These are phyloP conservation scores for Vigna mungo DNA, from an alignment of 306 rosid species.

Conservation along the genomic window DNA sequence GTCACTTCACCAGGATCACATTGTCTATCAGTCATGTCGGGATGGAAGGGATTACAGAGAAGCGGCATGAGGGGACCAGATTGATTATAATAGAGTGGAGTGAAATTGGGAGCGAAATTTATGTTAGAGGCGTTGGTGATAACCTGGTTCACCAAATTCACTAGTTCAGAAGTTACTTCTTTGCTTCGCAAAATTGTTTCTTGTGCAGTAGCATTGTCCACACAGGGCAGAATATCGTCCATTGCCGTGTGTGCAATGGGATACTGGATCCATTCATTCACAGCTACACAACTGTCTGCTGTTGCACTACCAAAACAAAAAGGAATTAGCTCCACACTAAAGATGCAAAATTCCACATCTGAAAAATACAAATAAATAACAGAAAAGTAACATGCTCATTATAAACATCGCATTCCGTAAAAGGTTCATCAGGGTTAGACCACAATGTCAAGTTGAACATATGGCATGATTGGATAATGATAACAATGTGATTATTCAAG, in stretches of 20 bases:
- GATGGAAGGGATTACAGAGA: conserved; percentile 77
- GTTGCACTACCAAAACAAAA: conserved; percentile 61
- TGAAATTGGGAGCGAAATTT: conserved; percentile 54
- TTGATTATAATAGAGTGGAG: conserved; percentile 73
- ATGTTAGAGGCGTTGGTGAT: conserved; percentile 62
- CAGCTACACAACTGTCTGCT: conserved; percentile 86
- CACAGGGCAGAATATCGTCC: conserved; percentile 86
- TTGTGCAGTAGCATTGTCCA: conserved; percentile 77
- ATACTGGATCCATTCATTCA: conserved; percentile 82
- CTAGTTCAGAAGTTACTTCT: conserved; percentile 72
- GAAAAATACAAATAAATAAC: not conserved
- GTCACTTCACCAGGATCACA: conserved; percentile 65
- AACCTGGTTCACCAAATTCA: conserved; percentile 63
- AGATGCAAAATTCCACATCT: not conserved
- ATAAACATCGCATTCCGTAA: not conserved
- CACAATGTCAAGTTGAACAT: not conserved
- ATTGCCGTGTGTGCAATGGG: conserved; percentile 77
- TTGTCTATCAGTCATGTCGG: conserved; percentile 58
- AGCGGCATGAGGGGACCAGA: conserved; percentile 76
- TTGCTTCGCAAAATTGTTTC: conserved; percentile 65
- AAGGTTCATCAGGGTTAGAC: not conserved
- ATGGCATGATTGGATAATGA: not conserved
- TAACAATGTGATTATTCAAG: not conserved
- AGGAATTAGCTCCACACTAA: conserved; percentile 29
- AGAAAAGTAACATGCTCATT: not conserved